Evolutionary conservation across 306 rosid species (phyloP).

Genomic region (Cucurbita ficifolia): DNA sequence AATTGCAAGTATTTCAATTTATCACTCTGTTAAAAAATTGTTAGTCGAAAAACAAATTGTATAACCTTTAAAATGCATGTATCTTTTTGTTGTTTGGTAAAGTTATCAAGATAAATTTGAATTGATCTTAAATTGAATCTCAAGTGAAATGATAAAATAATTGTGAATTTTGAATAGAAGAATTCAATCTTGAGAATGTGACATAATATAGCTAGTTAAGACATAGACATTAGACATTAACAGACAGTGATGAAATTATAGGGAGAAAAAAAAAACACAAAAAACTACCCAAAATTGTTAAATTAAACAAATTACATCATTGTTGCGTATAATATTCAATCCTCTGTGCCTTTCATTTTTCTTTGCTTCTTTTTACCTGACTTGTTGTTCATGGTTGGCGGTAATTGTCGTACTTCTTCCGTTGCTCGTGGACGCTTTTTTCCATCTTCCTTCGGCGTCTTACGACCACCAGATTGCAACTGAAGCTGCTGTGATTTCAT

Average conservation of each 20-base stretch:
- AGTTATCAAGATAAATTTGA: too few relatives aligned
- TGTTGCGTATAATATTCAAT: not conserved
- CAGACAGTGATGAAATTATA: not conserved
- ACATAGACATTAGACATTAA: not conserved
- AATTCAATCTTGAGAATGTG: too few relatives aligned
- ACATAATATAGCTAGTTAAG: too few relatives aligned
- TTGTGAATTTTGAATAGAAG: too few relatives aligned
- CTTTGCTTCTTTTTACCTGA: constrained; percentile 19
- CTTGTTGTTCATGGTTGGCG: constrained; percentile 9
- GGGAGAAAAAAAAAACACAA: not conserved
- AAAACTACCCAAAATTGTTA: not conserved
- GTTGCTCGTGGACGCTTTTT: constrained; percentile 9
- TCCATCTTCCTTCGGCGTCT: constrained; percentile 16
- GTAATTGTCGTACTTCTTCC: constrained; percentile 12
- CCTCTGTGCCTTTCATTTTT: not conserved
- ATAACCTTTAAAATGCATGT: too few relatives aligned
- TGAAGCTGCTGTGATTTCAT: constrained; percentile 49
- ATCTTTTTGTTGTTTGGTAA: too few relatives aligned
- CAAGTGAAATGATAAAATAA: too few relatives aligned
- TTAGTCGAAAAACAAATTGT: too few relatives aligned
- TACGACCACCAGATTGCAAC: constrained; percentile 17
- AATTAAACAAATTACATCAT: not conserved
- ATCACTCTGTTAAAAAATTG: too few relatives aligned
- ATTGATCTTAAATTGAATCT: too few relatives aligned
- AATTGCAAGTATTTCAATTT: too few relatives aligned